phyloP scores from a whole-genome alignment of 441 rosid species.

The Eutrema salsugineum region DNA sequence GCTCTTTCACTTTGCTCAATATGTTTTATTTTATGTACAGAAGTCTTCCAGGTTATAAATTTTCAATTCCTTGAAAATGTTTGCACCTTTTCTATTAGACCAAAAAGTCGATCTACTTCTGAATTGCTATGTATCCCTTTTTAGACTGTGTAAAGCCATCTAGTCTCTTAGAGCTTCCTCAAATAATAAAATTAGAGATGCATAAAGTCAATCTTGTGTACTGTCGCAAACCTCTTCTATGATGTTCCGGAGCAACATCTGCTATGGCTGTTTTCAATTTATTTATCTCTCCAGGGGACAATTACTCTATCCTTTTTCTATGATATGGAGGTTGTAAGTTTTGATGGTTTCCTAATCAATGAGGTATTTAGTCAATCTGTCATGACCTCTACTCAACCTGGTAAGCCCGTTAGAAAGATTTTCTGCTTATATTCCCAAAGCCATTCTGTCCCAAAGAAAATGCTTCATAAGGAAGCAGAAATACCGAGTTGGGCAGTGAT shows the following conservation, averaged over 20 bases:
- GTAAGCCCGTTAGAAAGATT: slow-evolving; percentile 42
- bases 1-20: slow-evolving; percentile 14
- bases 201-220: background rate
- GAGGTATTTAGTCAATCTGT: slow-evolving; percentile 36
- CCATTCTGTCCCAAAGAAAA: slow-evolving; percentile 38
- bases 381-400: slow-evolving; percentile 27
- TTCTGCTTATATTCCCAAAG: slow-evolving; percentile 20
- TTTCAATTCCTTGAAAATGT: background rate
- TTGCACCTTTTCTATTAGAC: background rate
- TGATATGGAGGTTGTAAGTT: background rate
- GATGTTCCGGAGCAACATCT: slow-evolving; percentile 13
- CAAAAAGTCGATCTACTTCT: background rate
- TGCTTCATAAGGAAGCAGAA: slow-evolving; percentile 52
- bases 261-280: background rate
- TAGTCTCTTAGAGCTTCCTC: slow-evolving; percentile 1
- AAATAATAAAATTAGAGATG: background rate
- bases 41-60: background rate
- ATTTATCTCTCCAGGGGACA: background rate
- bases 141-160: background rate
- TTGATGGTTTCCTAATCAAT: slow-evolving; percentile 35
- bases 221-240: background rate
- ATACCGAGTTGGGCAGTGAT: slow-evolving; percentile 41
- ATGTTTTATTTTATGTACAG: background rate
- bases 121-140: background rate
- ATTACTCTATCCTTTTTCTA: background rate